A percentile compares a stretch with the other conserved stretches of the same genome.
phyloP scores from a whole-genome alignment of 441 rosid species.

The Aleurites moluccanus region DNA sequence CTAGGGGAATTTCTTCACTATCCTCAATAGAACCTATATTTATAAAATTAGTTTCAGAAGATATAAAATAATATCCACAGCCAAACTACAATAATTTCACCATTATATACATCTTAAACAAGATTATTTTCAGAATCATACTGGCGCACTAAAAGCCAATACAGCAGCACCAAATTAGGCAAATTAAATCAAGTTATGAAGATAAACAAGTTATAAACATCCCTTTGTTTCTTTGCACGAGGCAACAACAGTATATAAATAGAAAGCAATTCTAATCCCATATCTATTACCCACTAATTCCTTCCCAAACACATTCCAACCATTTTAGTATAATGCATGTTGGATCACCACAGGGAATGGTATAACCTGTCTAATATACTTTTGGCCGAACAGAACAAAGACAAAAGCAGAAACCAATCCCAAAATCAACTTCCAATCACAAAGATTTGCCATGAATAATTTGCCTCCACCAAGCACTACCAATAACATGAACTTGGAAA shows the following conservation, averaged over 20 bases:
- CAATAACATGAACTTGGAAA: too few relatives aligned
- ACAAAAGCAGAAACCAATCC: background rate
- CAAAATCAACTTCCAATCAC: background rate
- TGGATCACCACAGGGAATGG: background rate
- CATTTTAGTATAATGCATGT: background rate
- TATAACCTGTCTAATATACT: background rate
- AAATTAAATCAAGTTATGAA: background rate
- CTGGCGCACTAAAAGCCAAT: background rate
- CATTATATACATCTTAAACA: background rate
- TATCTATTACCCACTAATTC: background rate
- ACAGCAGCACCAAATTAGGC: background rate
- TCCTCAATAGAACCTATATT: constrained; percentile 38
- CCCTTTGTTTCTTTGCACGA: background rate
- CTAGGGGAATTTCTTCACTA: constrained; percentile 73
- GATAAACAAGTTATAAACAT: background rate
- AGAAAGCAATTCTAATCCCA: background rate
- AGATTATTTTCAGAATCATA: constrained; percentile 4
- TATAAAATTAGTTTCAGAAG: constrained; percentile 3
- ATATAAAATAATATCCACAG: background rate
- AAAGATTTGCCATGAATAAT: background rate
- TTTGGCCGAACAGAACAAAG: background rate
- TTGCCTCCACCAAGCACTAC: too few relatives aligned
- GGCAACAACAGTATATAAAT: background rate
- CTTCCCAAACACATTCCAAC: background rate
- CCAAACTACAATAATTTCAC: background rate